Percentiles rank a stretch among this genome's conserved stretches.
These are phyloP conservation scores for Claviceps spartinae DNA, from an alignment of 2,329 filamentous ascomycete species.

Conservation along the genomic window DNA sequence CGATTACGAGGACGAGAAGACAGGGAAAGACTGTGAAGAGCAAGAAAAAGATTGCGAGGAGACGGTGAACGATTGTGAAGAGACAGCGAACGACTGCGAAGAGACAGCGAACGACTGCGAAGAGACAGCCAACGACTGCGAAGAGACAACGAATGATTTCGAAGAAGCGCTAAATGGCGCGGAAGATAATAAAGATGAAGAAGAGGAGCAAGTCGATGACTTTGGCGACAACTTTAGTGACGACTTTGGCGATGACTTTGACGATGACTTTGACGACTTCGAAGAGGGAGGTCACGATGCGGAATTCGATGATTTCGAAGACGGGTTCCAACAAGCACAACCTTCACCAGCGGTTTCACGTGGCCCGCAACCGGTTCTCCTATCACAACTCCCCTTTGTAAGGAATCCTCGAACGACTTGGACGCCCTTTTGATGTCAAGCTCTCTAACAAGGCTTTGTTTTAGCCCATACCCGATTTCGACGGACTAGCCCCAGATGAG, in stretches of 20 bases:
- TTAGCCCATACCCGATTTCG: slow-evolving; percentile 56
- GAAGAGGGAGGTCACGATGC: slow-evolving; percentile 42
- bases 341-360: slow-evolving; percentile 15
- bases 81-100: neutral
- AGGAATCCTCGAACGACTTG: slow-evolving; percentile 8
- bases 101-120: neutral
- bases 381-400: slow-evolving; percentile 32
- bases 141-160: neutral
- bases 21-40: neutral
- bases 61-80: neutral
- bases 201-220: neutral
- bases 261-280: slow-evolving; percentile 48
- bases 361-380: slow-evolving; percentile 20
- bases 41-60: neutral
- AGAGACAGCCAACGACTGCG: neutral
- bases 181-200: neutral
- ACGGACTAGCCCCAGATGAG: slow-evolving; percentile 45
- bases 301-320: slow-evolving; percentile 59
- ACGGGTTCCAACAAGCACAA: slow-evolving; percentile 48
- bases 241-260: slow-evolving; percentile 31
- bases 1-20: neutral
- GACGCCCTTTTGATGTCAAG: neutral
- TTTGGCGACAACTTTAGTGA: slow-evolving; percentile 28
- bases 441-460: slow-evolving; percentile 9
- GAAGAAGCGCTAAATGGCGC: neutral